Evolutionary conservation across 2,329 filamentous ascomycete species (phyloP).

Genomic region (Helotiales sp.): DNA sequence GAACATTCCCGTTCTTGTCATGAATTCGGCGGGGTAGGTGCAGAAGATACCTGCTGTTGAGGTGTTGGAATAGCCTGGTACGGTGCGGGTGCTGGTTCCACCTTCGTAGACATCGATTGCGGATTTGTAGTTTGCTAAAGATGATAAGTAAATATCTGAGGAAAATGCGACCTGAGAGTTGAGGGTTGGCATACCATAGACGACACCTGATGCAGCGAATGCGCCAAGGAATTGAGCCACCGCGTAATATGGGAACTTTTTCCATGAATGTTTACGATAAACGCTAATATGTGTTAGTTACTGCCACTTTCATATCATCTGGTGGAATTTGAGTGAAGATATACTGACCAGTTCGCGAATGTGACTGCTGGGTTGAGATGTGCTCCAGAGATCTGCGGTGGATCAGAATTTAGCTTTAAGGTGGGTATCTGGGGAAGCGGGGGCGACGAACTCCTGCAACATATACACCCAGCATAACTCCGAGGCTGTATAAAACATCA

Average conservation of each 20-base stretch:
- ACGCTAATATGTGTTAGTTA: constrained; percentile 37
- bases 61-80: constrained; percentile 42
- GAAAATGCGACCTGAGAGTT: background rate
- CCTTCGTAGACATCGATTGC: constrained; percentile 70
- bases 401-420: constrained; percentile 16
- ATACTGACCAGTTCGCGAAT: constrained; percentile 57
- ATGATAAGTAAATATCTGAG: background rate
- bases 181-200: constrained; percentile 24
- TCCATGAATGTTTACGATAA: constrained; percentile 67
- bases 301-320: too few relatives aligned
- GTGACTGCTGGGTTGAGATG: constrained; percentile 73
- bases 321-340: background rate
- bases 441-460: constrained; percentile 53
- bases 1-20: constrained; percentile 67
- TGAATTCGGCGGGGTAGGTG: constrained; percentile 66
- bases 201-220: constrained; percentile 58
- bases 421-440: background rate
- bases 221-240: constrained; percentile 67
- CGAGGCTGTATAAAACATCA: constrained; percentile 45
- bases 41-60: constrained; percentile 68
- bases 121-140: constrained; percentile 58
- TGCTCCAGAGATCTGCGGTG: constrained; percentile 45
- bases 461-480: constrained; percentile 72
- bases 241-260: constrained; percentile 66
- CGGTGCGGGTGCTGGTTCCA: constrained; percentile 58